Evolutionary conservation across 768 basidiomycete species (phyloP).

Genomic region (Auriscalpium microsporum): DNA sequence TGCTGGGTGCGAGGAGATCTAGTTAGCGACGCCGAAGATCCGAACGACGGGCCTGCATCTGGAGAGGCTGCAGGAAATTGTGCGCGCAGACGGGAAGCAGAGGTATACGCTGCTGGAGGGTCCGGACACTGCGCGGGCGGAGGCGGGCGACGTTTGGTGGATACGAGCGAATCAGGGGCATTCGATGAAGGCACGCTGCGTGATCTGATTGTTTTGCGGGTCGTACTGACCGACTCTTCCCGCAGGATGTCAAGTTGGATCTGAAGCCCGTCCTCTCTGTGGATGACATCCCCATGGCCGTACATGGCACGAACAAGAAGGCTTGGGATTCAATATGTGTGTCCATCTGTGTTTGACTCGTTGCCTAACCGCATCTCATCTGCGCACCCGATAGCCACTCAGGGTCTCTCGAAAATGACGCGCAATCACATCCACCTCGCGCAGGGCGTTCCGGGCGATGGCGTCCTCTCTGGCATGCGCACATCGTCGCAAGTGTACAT

Average conservation of each 20-base stretch:
- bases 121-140: constrained; percentile 25
- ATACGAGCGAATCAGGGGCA: constrained; percentile 90
- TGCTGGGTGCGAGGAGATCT: neutral
- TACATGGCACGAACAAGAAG: constrained; percentile 66
- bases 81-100: constrained; percentile 57
- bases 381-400: constrained; percentile 35
- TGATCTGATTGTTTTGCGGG: neutral
- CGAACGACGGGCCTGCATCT: constrained; percentile 37
- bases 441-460: constrained; percentile 57
- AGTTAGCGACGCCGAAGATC: constrained; percentile 69
- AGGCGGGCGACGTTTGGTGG: constrained; percentile 54
- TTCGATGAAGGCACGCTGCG: constrained; percentile 55
- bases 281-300: constrained; percentile 66
- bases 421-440: constrained; percentile 93
- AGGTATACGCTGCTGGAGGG: constrained; percentile 51
- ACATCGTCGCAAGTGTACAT: constrained; percentile 70
- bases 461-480: constrained; percentile 81
- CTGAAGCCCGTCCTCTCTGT: constrained; percentile 48
- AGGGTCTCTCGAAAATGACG: constrained; percentile 76
- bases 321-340: constrained; percentile 73
- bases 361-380: neutral
- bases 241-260: constrained; percentile 61
- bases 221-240: neutral
- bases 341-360: neutral
- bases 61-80: constrained; percentile 48